These are phyloP conservation scores for Strigomonas galati DNA, from an alignment of 208 protist genomes.

Conservation along the genomic window DNA sequence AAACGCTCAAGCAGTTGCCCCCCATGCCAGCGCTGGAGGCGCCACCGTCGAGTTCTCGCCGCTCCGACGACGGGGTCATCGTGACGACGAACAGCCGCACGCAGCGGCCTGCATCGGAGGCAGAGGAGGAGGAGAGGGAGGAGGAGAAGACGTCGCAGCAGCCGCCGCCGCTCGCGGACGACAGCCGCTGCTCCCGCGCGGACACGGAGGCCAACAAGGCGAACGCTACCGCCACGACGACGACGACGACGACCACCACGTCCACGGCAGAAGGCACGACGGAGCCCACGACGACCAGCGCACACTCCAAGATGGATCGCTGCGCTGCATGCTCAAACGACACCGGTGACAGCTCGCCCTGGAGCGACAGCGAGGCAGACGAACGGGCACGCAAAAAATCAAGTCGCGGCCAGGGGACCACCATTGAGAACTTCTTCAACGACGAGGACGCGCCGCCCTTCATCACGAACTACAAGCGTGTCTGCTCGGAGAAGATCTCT, in stretches of 20 bases:
- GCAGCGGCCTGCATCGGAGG: too few relatives aligned
- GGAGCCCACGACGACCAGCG: too few relatives aligned
- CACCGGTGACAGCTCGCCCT: not conserved
- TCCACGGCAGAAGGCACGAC: not conserved
- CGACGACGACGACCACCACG: not conserved
- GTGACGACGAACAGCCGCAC: too few relatives aligned
- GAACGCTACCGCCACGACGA: not conserved
- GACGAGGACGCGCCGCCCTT: constrained; percentile 1
- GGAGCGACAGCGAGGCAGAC: not conserved
- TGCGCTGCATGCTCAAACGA: too few relatives aligned
- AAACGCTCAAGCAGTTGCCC: too few relatives aligned
- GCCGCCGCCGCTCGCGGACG: too few relatives aligned
- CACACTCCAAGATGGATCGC: not conserved
- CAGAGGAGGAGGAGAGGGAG: too few relatives aligned
- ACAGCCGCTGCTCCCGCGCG: too few relatives aligned
- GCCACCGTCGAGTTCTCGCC: too few relatives aligned
- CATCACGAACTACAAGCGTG: not conserved
- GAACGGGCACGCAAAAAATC: not conserved
- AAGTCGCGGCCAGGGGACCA: not conserved
- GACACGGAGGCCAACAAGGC: not conserved
- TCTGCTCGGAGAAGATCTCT: not conserved
- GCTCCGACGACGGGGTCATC: too few relatives aligned
- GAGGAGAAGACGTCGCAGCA: too few relatives aligned
- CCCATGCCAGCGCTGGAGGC: too few relatives aligned
- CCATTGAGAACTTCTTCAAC: not conserved